Base-by-base conservation (phyloP, 1,284 basidiomycete genomes). In the Farysia itapuensis region DNA sequence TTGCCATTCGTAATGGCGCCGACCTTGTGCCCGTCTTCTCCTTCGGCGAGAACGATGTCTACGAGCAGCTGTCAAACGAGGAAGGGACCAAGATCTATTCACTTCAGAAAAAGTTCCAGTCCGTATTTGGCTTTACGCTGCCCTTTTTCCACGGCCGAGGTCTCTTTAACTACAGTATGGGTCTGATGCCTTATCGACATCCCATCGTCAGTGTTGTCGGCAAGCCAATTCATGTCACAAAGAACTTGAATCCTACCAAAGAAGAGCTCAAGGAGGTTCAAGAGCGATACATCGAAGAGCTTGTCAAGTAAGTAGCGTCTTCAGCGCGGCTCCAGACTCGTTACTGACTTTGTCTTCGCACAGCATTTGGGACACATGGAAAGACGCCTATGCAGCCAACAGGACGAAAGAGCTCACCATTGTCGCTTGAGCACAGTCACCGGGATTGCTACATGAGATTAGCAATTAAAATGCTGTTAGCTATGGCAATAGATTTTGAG, bases 1-100 rank as follows among this genome's bases (percentile, higher is more conserved):
- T 98, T 48, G 95, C 94, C 1, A 92, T 99, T 43, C 86, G 88
- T 48, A 86, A 93, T 74, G 94, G 94, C 2, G 58, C 63, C 4
- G 60, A 67, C 31, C 40, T 75, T 11, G 72, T 75, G n/a, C 72
- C 72, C 3, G 65, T 70, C 12, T 57, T 74, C 31, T 67, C 90
- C 1, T 98, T 98, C 70, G 94, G 94, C 15, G 94, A 98, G 80
- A 98, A 98, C 77, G 94, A 98, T 88, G 94, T 98, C 41, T 98
- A 90, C 70, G 83, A 92, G 60, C 94, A 98, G 80, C 87, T 97
- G 83, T 86, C 90, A 1, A 98, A 96, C 74, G 85, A 91, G 67
- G 87, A 86, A 67, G 93, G 93, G 1, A 95, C 93, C 0, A 85
- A 85, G n/a, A 79, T 97, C 25, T 89, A 91, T 78, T 23, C 43